These are phyloP conservation scores for Musa beccarii DNA, from an alignment of 176 grass and related monocot species.

Conservation along the genomic window DNA sequence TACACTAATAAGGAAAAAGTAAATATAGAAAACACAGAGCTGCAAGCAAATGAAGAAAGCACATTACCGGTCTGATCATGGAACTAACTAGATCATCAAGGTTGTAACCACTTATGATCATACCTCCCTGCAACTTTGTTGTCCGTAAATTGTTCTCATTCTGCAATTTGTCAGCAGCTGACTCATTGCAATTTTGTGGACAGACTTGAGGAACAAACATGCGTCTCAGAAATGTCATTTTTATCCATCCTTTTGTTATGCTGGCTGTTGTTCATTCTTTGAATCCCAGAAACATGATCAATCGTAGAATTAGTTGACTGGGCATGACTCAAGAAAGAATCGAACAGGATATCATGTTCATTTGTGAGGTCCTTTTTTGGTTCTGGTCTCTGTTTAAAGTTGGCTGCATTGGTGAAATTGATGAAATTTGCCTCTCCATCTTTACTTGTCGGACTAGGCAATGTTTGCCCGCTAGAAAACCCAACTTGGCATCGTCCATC, in stretches of 20 bases:
- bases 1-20: background rate
- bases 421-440: constrained; percentile 42
- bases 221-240: constrained; percentile 27
- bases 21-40: background rate
- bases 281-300: constrained; percentile 20
- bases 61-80: constrained; percentile 74
- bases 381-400: constrained; percentile 27
- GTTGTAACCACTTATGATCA: constrained; percentile 42
- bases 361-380: constrained; percentile 26
- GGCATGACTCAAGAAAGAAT: constrained; percentile 23
- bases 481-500: constrained; percentile 32
- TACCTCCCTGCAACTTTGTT: constrained; percentile 35
- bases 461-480: constrained; percentile 22
- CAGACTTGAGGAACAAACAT: constrained; percentile 17
- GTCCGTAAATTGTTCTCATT: constrained; percentile 29
- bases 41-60: background rate
- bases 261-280: constrained; percentile 26
- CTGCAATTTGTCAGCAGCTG: constrained; percentile 5
- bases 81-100: constrained; percentile 77
- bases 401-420: constrained; percentile 42
- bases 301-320: constrained; percentile 22
- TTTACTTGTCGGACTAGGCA: constrained; percentile 15
- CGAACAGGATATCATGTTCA: constrained; percentile 43
- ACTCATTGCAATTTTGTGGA: constrained; percentile 21
- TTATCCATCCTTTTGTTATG: constrained; percentile 29